phyloP scores from a whole-genome alignment of 2,329 filamentous ascomycete genomes.

The Hypoxylon sp. region DNA sequence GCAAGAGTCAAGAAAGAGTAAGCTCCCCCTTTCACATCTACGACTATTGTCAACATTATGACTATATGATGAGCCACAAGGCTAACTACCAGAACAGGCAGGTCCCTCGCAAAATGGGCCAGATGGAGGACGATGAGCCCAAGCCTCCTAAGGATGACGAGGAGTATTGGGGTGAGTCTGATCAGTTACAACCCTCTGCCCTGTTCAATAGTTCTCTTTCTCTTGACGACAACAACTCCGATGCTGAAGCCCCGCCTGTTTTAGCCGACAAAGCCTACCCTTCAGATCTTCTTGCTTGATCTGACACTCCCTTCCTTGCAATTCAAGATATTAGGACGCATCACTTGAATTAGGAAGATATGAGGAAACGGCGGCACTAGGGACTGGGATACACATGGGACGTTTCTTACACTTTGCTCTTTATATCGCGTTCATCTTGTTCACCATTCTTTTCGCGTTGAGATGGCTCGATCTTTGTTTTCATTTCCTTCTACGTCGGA shows the following conservation, averaged over 20 bases:
- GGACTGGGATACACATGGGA: not conserved
- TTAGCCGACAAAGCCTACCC: not conserved
- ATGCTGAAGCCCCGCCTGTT: not conserved
- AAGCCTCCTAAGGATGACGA: not conserved
- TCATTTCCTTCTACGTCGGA: not conserved
- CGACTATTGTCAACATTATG: not conserved
- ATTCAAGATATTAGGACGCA: not conserved
- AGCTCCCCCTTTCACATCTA: not conserved
- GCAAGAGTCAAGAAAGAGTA: conserved; percentile 24
- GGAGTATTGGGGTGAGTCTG: not conserved
- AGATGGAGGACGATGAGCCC: conserved; percentile 5
- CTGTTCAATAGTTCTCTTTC: not conserved
- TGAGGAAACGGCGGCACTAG: not conserved
- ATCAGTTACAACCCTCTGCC: not conserved
- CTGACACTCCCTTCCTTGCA: not conserved
- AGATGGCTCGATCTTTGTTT: not conserved
- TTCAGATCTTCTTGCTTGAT: not conserved
- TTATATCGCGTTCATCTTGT: not conserved
- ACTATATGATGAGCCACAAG: not conserved
- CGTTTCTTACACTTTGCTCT: not conserved
- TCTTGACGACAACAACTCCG: not conserved
- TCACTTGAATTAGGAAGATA: not conserved
- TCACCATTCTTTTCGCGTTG: not conserved
- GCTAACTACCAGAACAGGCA: conserved; percentile 12
- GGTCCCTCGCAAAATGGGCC: not conserved